These are phyloP conservation scores for Pythium chondricola DNA, from an alignment of 352 stramenopile species.

Conservation along the genomic window DNA sequence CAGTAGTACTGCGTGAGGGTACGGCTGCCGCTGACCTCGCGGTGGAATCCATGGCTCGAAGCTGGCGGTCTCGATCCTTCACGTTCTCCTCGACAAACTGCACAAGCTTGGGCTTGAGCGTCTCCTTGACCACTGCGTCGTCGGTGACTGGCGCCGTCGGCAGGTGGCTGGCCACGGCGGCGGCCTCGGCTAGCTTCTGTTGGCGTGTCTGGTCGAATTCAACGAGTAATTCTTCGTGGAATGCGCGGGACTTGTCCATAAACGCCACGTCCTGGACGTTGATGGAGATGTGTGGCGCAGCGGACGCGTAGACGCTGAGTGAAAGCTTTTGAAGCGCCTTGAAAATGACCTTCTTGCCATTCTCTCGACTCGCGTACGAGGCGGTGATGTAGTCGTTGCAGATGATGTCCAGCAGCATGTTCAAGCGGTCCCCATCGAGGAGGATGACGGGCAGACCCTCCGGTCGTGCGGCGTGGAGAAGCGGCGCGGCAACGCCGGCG, in stretches of 20 bases:
- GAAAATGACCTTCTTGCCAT: conserved; percentile 68
- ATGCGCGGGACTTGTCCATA: conserved; percentile 34
- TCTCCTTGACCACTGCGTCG: conserved; percentile 51
- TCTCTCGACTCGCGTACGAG: conserved; percentile 80
- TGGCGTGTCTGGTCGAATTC: conserved; percentile 36
- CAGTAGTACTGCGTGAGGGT: conserved; percentile 4
- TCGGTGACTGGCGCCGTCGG: conserved; percentile 33
- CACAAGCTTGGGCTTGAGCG: conserved; percentile 71
- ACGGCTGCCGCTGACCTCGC: too few relatives aligned
- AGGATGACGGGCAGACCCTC: conserved; percentile 46
- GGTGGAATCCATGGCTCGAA: not conserved
- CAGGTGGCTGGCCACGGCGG: conserved; percentile 11
- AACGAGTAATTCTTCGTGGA: conserved; percentile 55
- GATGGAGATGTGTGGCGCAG: conserved; percentile 9
- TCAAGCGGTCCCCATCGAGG: conserved; percentile 70
- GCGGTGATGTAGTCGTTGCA: conserved; percentile 84
- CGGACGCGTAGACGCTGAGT: conserved; percentile 54
- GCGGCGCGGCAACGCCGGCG: not conserved
- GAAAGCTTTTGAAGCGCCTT: conserved; percentile 80
- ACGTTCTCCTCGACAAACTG: conserved; percentile 73
- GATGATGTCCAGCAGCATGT: conserved; percentile 82
- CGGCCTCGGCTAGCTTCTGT: conserved; percentile 9
- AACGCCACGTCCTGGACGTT: conserved; percentile 41
- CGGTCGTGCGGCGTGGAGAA: conserved; percentile 4
- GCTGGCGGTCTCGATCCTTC: conserved; percentile 48